A percentile compares a stretch with the other conserved stretches of the same genome.
These are phyloP conservation scores for Malus orientalis DNA, from an alignment of 306 rosid genomes.

Conservation along the genomic window DNA sequence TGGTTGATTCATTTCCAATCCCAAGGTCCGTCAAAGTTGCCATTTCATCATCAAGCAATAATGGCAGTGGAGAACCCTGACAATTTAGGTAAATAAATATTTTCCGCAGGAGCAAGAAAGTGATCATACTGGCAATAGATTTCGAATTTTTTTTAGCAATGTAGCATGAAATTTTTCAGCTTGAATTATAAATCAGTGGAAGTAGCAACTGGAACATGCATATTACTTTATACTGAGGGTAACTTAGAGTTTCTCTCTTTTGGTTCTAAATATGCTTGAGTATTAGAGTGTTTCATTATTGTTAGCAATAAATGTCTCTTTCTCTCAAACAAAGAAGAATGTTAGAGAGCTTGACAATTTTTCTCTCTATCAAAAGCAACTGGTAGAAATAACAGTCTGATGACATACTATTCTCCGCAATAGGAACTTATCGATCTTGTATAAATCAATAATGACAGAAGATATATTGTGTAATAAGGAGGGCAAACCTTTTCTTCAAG, in stretches of 20 bases:
- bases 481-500: slow-evolving; percentile 80
- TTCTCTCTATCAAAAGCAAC: too few relatives aligned
- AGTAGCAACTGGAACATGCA: not conserved
- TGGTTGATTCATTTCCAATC: slow-evolving; percentile 52
- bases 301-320: too few relatives aligned
- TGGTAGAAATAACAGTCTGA: not conserved
- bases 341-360: too few relatives aligned
- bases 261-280: not conserved
- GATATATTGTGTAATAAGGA: not conserved
- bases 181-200: not conserved
- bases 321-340: not conserved
- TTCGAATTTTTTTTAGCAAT: not conserved
- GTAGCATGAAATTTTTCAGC: not conserved
- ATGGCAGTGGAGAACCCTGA: slow-evolving; percentile 78
- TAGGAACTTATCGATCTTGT: not conserved
- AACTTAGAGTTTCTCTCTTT: not conserved
- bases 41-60: slow-evolving; percentile 65
- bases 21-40: slow-evolving; percentile 65
- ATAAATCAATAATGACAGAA: not conserved
- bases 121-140: not conserved
- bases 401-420: not conserved
- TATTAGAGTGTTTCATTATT: too few relatives aligned
- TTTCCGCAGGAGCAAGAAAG: not conserved
- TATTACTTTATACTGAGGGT: not conserved
- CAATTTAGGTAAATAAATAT: slow-evolving; percentile 10